Evolutionary conservation across 768 basidiomycete species (phyloP), one percentile per base, ranked within the genome.

Genomic region (Sporobolomyces roseus): DNA sequence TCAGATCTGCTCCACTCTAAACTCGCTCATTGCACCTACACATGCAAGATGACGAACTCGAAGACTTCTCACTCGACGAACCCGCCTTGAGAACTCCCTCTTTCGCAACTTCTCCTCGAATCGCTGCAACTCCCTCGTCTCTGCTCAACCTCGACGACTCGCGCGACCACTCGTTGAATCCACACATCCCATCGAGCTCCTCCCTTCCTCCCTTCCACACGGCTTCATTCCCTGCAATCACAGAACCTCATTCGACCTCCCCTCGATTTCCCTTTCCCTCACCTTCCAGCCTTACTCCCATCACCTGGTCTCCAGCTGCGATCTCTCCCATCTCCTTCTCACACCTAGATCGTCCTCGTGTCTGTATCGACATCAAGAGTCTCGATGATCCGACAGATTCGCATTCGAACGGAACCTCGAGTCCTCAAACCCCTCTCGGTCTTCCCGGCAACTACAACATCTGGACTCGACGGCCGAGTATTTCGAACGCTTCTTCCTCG

Each of bases 241-340:
- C 53, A 21, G 51, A 14, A 35, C 4, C 54, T 56, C 54, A 23
- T n/a, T 33, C 53, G 14, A 23, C 29, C 14, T 17, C 53, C 17
- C 12, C 54, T 56, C 54, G 23, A n/a, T 56, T 56, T n/a, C 54
- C 54, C 23, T 56, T 56, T 41, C 54, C 54, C 12, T 56, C 54
- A 3, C 36, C 36, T 21, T 27, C 17, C 5, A 5, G 7, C 38
- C 9, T 10, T 5, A 21, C 36, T 23, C 25, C 23, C 21, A 23
- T 25, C n/a, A 23, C 23, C 4, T 56, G 54, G 54, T 56, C 54
- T 16, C 54, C 54, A n/a, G 35, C 54, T n/a, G 23, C 27, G 35
- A 33, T 16, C 21, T 46, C 45, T 33, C 30, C 33, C 23, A 35
- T 33, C 32, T 8, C 53, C 17, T 54, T 25, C 56, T 12, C 25